These are phyloP conservation scores for Acidomyces sp. DNA, from an alignment of 495 filamentous ascomycete genomes.

Conservation along the genomic window DNA sequence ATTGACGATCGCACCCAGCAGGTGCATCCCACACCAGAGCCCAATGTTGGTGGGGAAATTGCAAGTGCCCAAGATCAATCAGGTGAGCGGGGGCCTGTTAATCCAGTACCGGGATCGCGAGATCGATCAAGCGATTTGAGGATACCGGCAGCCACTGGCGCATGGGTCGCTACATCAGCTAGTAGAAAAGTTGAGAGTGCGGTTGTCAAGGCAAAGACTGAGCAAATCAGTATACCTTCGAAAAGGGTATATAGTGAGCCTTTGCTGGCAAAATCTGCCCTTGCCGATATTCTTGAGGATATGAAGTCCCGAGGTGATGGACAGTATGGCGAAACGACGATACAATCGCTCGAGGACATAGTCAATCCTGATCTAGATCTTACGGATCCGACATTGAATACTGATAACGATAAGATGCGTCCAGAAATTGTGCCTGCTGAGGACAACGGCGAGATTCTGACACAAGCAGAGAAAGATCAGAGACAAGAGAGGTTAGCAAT, in stretches of 20 bases:
- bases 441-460: conserved; percentile 4
- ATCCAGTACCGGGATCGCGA: too few species aligned
- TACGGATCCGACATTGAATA: conserved; percentile 7
- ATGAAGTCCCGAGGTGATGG: conserved; percentile 24
- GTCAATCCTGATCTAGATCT: conserved; percentile 24
- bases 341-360: conserved; percentile 48
- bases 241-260: conserved; percentile 8
- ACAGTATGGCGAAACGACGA: conserved; percentile 44
- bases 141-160: conserved; percentile 35
- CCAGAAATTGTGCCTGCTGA: background rate
- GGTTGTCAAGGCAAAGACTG: too few species aligned
- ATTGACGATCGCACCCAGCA: too few species aligned
- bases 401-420: background rate
- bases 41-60: too few species aligned
- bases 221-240: too few species aligned
- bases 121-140: conserved; percentile 20
- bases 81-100: too few species aligned
- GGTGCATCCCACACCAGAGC: too few species aligned
- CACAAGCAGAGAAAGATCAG: conserved; percentile 24
- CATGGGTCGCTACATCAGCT: conserved; percentile 34
- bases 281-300: conserved; percentile 41
- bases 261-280: conserved; percentile 20
- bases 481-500: conserved; percentile 25
- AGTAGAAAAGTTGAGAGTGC: too few species aligned
- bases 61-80: too few species aligned